phyloP scores from a whole-genome alignment of 805 yeast species.

The Yamadazyma olivae region DNA sequence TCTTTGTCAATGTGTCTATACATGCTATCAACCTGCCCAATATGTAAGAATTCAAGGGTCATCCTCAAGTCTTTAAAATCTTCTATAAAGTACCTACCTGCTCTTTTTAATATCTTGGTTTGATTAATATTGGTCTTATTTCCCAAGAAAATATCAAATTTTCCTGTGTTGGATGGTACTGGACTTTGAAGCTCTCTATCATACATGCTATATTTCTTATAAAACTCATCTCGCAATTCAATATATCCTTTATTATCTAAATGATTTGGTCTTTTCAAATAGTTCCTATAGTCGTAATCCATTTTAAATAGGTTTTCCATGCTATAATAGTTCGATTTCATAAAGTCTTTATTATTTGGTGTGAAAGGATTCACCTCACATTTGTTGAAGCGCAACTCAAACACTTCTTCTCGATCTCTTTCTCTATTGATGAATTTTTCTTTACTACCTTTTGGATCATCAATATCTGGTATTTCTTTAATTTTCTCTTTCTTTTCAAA shows the following conservation, averaged over 20 bases:
- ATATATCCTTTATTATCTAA: conserved; percentile 24
- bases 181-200: conserved; percentile 14
- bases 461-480: too few relatives aligned
- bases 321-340: conserved; percentile 35
- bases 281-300: conserved; percentile 37
- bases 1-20: conserved; percentile 4
- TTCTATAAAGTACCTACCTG: conserved; percentile 38
- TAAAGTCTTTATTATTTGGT: conserved; percentile 14
- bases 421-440: neutral
- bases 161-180: conserved; percentile 20
- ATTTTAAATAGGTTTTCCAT: conserved; percentile 43
- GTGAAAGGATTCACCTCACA: conserved; percentile 32
- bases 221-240: conserved; percentile 28
- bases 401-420: neutral
- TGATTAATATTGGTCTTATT: conserved; percentile 18
- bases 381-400: conserved; percentile 14
- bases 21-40: conserved; percentile 37
- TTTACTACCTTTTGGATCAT: neutral
- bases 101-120: neutral
- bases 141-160: conserved; percentile 29
- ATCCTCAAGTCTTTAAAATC: conserved; percentile 42
- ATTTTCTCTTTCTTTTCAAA: neutral
- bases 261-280: conserved; percentile 44
- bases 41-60: conserved; percentile 42
- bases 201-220: conserved; percentile 24